Evolutionary conservation across 768 basidiomycete genomes (phyloP), one percentile per base, ranked within the genome.

Genomic region (Xerocomus brunneocitrinus): DNA sequence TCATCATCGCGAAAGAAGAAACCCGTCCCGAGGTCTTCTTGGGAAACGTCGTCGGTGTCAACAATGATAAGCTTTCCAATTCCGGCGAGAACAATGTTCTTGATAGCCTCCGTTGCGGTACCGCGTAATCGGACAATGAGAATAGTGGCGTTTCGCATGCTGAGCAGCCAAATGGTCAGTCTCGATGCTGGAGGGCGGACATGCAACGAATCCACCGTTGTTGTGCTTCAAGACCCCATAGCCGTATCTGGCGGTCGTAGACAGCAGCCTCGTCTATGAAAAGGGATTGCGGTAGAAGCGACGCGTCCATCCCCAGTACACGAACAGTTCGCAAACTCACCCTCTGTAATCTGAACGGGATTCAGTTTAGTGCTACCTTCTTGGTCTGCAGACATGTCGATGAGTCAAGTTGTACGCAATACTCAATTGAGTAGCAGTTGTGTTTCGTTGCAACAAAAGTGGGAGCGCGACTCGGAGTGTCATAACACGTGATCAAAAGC

Each of bases 221-320:
- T 68, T 99, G 97, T 34, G 97, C 97, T 68, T 98, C 97, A 39
- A 98, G 82, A 42, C 97, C 97, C 97, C 97, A 99, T 61, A 98
- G 73, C 30, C 95, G 84, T 75, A 98, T 97, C 71, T 98, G 95
- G 27, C 95, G 85, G 69, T 98, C 97, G 69, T 98, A 97, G 25
- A 97, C 79, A 13, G 89, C 91, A n/a, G 82, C 84, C 60, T 86
- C 80, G 62, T 82, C 80, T 82, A 53, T 40, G 14, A 40, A 31
- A 36, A 31, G 44, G 16, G 34, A 24, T 22, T 43, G 13, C 30
- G 8, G 24, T 30, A 46, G 32, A 49, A 36, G 16, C 31, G 50
- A 52, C 36, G 40, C 32, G 49, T 49, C 48, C 40, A 34, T 28
- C n/a, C 22, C 57, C 42, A 51, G 48, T 8, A 31, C 28, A 43